A percentile compares a stretch with the other conserved stretches of the same genome.
Conservation (phyloP, 1,284 basidiomycete genomes). For the Athelia psychrophila region DNA sequence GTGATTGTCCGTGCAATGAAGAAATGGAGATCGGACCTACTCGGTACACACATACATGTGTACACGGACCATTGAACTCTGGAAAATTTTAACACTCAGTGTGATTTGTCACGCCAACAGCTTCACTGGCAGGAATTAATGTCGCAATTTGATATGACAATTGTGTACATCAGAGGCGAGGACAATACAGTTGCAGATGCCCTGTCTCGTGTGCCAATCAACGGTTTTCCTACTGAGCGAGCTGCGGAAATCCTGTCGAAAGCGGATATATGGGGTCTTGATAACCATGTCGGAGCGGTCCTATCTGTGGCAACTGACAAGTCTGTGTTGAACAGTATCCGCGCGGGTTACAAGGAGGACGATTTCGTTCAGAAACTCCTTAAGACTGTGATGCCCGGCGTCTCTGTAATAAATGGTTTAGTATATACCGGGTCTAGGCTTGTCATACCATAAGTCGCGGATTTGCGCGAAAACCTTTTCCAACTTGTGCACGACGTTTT, state of each 20-base stretch:
- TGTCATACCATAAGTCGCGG: background rate
- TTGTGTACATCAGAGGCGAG: background rate
- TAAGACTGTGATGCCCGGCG: background rate
- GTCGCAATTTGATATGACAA: background rate
- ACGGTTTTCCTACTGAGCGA: background rate
- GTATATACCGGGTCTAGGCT: background rate
- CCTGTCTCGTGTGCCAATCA: background rate
- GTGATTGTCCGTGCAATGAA: slow-evolving; percentile 10
- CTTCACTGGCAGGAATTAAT: background rate
- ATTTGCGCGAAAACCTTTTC: slow-evolving; percentile 9
- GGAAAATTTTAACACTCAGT: background rate
- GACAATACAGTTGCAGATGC: background rate
- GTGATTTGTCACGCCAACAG: background rate
- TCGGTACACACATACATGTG: background rate
- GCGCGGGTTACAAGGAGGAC: background rate
- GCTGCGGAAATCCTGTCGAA: background rate
- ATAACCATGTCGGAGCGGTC: background rate
- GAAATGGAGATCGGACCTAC: background rate
- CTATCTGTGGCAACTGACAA: background rate
- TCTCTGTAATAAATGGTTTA: background rate
- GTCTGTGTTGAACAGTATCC: background rate
- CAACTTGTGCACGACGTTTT: slow-evolving; percentile 16
- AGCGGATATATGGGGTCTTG: background rate
- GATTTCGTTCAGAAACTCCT: background rate
- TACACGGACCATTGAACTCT: background rate